These are phyloP conservation scores for Ustulina deusta DNA, from an alignment of 2,329 filamentous ascomycete species.

Conservation along the genomic window DNA sequence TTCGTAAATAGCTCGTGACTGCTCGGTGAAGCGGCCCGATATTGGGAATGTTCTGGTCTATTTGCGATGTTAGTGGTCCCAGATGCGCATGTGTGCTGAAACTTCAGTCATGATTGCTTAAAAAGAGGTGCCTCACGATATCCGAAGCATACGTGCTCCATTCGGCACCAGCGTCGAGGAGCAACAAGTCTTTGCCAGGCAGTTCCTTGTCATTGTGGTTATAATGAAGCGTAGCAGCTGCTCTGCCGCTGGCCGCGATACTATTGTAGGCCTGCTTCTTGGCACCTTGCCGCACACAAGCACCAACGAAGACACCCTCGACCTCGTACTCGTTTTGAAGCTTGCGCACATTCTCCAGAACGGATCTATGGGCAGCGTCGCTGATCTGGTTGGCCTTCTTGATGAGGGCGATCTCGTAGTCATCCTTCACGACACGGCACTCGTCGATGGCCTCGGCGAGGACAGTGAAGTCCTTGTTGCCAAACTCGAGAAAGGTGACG, in stretches of 20 bases:
- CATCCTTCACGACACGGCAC: slow-evolving; percentile 77
- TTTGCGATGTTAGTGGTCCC: slow-evolving; percentile 53
- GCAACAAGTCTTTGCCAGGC: slow-evolving; percentile 78
- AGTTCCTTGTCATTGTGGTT: slow-evolving; percentile 80
- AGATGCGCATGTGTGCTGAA: slow-evolving; percentile 1
- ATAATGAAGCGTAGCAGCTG: slow-evolving; percentile 90
- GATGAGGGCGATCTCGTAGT: slow-evolving; percentile 79
- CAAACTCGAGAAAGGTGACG: slow-evolving; percentile 78
- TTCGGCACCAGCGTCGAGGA: slow-evolving; percentile 86
- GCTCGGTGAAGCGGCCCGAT: slow-evolving; percentile 74
- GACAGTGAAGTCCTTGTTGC: slow-evolving; percentile 68
- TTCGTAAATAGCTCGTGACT: slow-evolving; percentile 81
- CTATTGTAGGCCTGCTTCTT: slow-evolving; percentile 88
- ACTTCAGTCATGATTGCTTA: not conserved
- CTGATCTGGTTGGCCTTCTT: slow-evolving; percentile 78
- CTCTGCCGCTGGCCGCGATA: slow-evolving; percentile 84
- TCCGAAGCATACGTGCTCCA: slow-evolving; percentile 79
- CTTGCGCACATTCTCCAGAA: slow-evolving; percentile 69
- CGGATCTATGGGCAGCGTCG: slow-evolving; percentile 72
- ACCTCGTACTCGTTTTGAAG: slow-evolving; percentile 85
- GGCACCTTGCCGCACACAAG: slow-evolving; percentile 79
- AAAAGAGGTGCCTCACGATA: slow-evolving; percentile 60
- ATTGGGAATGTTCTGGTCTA: slow-evolving; percentile 88
- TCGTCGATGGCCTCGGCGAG: slow-evolving; percentile 75
- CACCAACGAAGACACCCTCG: slow-evolving; percentile 81